phyloP scores from a whole-genome alignment of 805 yeast genomes.

The Naumovozyma castellii region DNA sequence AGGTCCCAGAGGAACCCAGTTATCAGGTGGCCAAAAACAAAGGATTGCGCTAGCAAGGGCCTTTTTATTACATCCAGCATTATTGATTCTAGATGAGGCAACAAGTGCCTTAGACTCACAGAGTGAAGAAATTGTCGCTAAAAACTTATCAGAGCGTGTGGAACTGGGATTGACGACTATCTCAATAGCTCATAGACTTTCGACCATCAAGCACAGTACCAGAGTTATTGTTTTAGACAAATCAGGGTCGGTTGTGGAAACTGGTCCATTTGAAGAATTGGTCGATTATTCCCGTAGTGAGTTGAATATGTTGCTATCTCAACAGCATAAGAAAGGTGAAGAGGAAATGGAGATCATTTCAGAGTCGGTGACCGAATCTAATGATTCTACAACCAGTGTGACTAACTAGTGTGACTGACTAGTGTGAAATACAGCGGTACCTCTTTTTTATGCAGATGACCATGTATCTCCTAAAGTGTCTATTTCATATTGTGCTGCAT shows the following conservation, averaged over 20 bases:
- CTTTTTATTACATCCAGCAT: conserved; percentile 62
- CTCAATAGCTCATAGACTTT: conserved; percentile 83
- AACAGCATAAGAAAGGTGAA: conserved; percentile 15
- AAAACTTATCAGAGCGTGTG: conserved; percentile 51
- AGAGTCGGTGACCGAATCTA: too few relatives aligned
- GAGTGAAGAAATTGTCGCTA: conserved; percentile 76
- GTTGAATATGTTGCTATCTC: conserved; percentile 29
- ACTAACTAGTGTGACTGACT: too few relatives aligned
- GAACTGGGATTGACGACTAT: conserved; percentile 60
- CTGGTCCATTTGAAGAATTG: conserved; percentile 50
- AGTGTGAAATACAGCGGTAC: too few relatives aligned
- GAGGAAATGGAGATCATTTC: too few relatives aligned
- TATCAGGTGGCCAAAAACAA: conserved; percentile 94
- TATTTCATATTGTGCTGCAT: too few relatives aligned
- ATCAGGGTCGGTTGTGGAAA: conserved; percentile 67
- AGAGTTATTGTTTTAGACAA: conserved; percentile 69
- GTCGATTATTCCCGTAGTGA: conserved; percentile 32
- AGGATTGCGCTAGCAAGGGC: conserved; percentile 88
- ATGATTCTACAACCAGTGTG: too few relatives aligned
- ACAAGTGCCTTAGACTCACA: conserved; percentile 89
- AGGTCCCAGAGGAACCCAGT: conserved; percentile 80
- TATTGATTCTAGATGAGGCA: conserved; percentile 86
- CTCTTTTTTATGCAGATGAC: too few relatives aligned
- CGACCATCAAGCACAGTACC: conserved; percentile 78
- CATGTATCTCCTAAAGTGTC: too few relatives aligned